Evolutionary conservation across 805 yeast genomes (phyloP), one percentile per base, ranked within the genome.

Genomic region (Candida cerambycidarum): DNA sequence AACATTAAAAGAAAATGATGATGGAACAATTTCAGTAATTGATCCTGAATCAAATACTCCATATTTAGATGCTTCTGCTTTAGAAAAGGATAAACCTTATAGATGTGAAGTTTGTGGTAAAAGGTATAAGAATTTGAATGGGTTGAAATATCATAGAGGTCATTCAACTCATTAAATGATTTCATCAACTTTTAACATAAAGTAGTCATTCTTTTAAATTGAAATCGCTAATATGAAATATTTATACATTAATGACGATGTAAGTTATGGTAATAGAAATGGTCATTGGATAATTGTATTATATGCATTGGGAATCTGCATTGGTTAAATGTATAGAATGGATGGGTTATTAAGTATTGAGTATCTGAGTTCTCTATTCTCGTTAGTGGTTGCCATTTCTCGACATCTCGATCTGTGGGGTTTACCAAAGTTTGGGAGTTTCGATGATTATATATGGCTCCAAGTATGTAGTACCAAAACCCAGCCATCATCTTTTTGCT

Each of bases 41-140:
- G 97, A 93, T 63, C 99, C 99, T 10, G 88, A 83, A 57, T 76
- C 82, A 29, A 89, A 88, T 57, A 79, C 89, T 44, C 96, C 96
- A 8, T 88, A 87, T 60, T 87, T 92, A 31, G 96, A 92, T 62
- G 96, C 96, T 4, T 84, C 89, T 66, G 96, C 90, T 16, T 78
- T 89, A 79, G 99, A 93, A 64, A 90, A 89, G 71, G 99, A 93
- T 71, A 93, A 93, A 70, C 99, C 99, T 29, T 93, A 92, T 64
- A 78, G 97, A 59, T 93, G 99, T 67, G 98, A 93, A 68, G 96
- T 92, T 32, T 93, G 99, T 69, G 98, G 98, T 45, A 93, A 92
- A 67, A 73, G 99, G 44, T 93, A 93, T 71, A 93, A 93, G 75
- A 93, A 93, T 59, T 72, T 93, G 57, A 93, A 93, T 63, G 99